A percentile compares a stretch with the other conserved stretches of the same genome.
Conservation (phyloP, 176 grass and related monocot species). For the Pontederia crassipes region DNA sequence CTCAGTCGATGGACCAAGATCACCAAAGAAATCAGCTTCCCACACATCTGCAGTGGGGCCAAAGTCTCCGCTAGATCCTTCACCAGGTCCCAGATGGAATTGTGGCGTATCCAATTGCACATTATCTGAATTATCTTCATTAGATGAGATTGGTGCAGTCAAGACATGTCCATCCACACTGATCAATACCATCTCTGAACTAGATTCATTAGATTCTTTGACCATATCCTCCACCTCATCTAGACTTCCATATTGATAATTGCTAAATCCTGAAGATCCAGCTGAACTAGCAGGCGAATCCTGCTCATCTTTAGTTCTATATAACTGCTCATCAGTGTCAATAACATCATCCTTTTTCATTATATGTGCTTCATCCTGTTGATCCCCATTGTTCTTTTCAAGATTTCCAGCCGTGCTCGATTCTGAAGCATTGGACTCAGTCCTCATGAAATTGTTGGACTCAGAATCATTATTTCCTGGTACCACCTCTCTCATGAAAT, state of each 20-base stretch:
- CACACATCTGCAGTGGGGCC: slow-evolving; percentile 53
- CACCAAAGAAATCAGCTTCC: slow-evolving; percentile 58
- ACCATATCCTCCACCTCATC: slow-evolving; percentile 51
- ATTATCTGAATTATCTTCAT: slow-evolving; percentile 37
- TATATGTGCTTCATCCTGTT: slow-evolving; percentile 17
- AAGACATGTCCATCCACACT: slow-evolving; percentile 90
- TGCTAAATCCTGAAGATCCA: slow-evolving; percentile 21
- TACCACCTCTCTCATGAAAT: slow-evolving; percentile 38
- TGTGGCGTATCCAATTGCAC: slow-evolving; percentile 73
- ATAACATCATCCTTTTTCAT: slow-evolving; percentile 5
- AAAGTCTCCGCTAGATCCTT: slow-evolving; percentile 69
- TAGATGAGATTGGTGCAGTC: slow-evolving; percentile 74
- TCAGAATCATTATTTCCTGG: slow-evolving; percentile 35
- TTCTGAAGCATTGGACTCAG: slow-evolving; percentile 20
- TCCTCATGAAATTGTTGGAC: slow-evolving; percentile 16
- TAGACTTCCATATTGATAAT: slow-evolving; percentile 55
- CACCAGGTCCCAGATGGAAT: slow-evolving; percentile 87
- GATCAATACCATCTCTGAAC: slow-evolving; percentile 86
- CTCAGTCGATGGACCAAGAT: slow-evolving; percentile 41
- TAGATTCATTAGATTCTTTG: slow-evolving; percentile 35
- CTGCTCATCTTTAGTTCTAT: slow-evolving; percentile 20
- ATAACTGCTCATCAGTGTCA: slow-evolving; percentile 20
- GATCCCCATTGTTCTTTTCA: slow-evolving; percentile 22
- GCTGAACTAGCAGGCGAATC: slow-evolving; percentile 11
- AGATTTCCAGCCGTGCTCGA: slow-evolving; percentile 43